These are phyloP conservation scores for Cyberlindnera lachancei DNA, from an alignment of 805 yeast species.

Conservation along the genomic window DNA sequence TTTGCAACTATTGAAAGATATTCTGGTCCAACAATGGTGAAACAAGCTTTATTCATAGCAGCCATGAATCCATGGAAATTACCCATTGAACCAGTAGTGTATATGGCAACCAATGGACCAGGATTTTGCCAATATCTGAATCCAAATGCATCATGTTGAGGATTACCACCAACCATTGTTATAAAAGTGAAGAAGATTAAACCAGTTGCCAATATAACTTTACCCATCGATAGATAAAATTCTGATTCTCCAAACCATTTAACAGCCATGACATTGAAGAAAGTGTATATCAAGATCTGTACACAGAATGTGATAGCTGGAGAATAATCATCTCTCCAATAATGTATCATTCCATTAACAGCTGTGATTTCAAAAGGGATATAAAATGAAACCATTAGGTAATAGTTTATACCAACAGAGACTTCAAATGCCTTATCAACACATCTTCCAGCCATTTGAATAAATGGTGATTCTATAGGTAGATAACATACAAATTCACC, in stretches of 20 bases:
- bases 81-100: constrained; percentile 50
- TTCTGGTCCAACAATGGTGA: constrained; percentile 80
- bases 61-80: constrained; percentile 67
- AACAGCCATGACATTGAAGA: constrained; percentile 46
- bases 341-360: constrained; percentile 45
- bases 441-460: constrained; percentile 48
- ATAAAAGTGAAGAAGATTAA: constrained; percentile 64
- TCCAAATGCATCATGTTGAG: constrained; percentile 53
- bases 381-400: constrained; percentile 43
- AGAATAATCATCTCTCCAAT: constrained; percentile 59
- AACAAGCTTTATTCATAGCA: constrained; percentile 61
- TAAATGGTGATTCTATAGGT: constrained; percentile 58
- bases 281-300: constrained; percentile 44
- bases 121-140: constrained; percentile 44
- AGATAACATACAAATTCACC: constrained; percentile 56
- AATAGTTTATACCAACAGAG: constrained; percentile 53
- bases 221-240: constrained; percentile 56
- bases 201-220: constrained; percentile 60
- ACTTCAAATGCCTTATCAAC: constrained; percentile 55
- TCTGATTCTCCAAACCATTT: constrained; percentile 49
- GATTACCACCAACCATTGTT: constrained; percentile 83
- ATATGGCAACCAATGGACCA: constrained; percentile 47
- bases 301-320: constrained; percentile 55
- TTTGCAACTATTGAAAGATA: constrained; percentile 77
- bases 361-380: constrained; percentile 46